Evolutionary conservation across 495 filamentous ascomycete genomes (phyloP).

Genomic region (Penicillium verhagenii): DNA sequence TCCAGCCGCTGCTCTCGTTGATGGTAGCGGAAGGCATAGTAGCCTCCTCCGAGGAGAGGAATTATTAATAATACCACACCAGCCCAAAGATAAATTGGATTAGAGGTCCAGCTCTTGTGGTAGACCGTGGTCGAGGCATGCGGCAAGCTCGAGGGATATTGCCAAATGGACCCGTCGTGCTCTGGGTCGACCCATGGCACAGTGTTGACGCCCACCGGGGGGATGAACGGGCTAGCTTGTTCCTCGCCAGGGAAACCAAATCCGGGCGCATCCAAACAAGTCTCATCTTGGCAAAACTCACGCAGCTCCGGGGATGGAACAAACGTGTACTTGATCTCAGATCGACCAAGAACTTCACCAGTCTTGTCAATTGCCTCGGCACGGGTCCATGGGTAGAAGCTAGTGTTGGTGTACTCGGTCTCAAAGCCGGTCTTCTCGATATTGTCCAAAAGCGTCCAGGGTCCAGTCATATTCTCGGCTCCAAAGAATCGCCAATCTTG

Average conservation of each 20-base stretch:
- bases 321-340: constrained; percentile 40
- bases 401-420: constrained; percentile 32
- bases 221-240: constrained; percentile 27
- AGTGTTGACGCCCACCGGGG: constrained; percentile 37
- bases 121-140: background rate
- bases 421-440: constrained; percentile 41
- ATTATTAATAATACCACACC: constrained; percentile 6
- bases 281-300: constrained; percentile 32
- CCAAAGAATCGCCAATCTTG: constrained; percentile 43
- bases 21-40: constrained; percentile 15
- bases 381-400: constrained; percentile 37
- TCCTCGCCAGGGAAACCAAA: constrained; percentile 41
- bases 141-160: constrained; percentile 20
- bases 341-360: constrained; percentile 36
- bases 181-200: constrained; percentile 44
- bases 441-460: constrained; percentile 32
- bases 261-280: constrained; percentile 31
- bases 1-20: constrained; percentile 9
- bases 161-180: constrained; percentile 22
- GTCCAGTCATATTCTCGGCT: constrained; percentile 30
- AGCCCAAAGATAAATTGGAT: constrained; percentile 14
- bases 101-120: constrained; percentile 4
- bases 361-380: constrained; percentile 35
- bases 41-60: constrained; percentile 8
- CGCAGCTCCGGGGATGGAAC: constrained; percentile 40